phyloP scores from a whole-genome alignment of 805 yeast genomes.

The Lipomyces kockii region DNA sequence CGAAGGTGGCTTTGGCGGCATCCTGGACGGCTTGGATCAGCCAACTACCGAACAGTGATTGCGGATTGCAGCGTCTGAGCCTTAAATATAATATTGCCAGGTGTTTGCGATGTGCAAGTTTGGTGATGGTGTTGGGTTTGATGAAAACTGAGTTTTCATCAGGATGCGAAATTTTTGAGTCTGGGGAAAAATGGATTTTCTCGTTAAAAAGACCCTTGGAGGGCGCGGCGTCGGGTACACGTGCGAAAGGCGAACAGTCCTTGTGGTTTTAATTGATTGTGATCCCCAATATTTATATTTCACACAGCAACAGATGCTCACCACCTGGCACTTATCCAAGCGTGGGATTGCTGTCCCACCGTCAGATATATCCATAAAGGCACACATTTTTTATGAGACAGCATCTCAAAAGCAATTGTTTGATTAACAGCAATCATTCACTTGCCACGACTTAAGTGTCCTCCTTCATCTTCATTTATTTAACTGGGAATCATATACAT shows the following conservation, averaged over 20 bases:
- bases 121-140: not conserved
- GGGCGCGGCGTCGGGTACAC: not conserved
- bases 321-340: not conserved
- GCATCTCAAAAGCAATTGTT: not conserved
- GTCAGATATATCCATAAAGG: not conserved
- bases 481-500: not conserved
- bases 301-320: not conserved
- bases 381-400: not conserved
- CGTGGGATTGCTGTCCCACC: not conserved
- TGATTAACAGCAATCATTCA: not conserved
- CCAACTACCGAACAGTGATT: not conserved
- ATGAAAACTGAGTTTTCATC: not conserved
- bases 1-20: constrained; percentile 32
- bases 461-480: not conserved
- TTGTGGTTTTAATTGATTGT: not conserved
- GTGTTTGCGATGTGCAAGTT: not conserved
- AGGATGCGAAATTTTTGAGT: not conserved
- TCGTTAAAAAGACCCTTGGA: not conserved
- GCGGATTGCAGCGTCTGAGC: not conserved
- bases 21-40: constrained; percentile 1
- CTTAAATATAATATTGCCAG: not conserved
- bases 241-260: not conserved
- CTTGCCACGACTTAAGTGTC: not conserved
- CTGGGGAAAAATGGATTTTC: not conserved
- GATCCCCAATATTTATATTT: not conserved